These are phyloP conservation scores for Erythrobasidium yunnanense DNA, from an alignment of 768 basidiomycete genomes.

Conservation along the genomic window DNA sequence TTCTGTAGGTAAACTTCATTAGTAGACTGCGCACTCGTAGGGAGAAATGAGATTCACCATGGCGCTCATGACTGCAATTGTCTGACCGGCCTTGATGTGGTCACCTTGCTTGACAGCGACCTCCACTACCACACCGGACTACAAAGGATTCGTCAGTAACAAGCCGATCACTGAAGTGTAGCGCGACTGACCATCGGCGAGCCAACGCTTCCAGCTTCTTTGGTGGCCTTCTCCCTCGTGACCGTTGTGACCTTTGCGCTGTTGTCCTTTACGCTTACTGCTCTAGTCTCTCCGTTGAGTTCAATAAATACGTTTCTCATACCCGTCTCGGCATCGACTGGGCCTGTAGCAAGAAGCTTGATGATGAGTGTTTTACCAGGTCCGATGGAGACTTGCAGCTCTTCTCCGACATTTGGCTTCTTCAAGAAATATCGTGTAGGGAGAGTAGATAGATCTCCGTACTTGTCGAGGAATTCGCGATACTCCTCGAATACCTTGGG, in stretches of 20 bases:
- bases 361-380: slow-evolving; percentile 94
- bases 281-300: slow-evolving; percentile 60
- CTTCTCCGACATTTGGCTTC: slow-evolving; percentile 80
- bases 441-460: slow-evolving; percentile 58
- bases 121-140: slow-evolving; percentile 80
- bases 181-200: slow-evolving; percentile 37
- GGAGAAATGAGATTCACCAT: slow-evolving; percentile 61
- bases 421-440: slow-evolving; percentile 96
- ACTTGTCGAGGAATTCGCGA: slow-evolving; percentile 86
- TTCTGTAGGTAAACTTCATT: slow-evolving; percentile 91
- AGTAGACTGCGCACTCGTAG: slow-evolving; percentile 41
- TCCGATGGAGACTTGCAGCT: slow-evolving; percentile 55
- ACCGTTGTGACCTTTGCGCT: slow-evolving; percentile 93
- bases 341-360: slow-evolving; percentile 86
- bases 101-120: slow-evolving; percentile 95
- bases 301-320: slow-evolving; percentile 98
- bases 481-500: slow-evolving; percentile 79
- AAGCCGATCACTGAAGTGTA: neutral
- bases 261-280: slow-evolving; percentile 89
- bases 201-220: slow-evolving; percentile 95
- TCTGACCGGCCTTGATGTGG: slow-evolving; percentile 96
- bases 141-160: slow-evolving; percentile 27
- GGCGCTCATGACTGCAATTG: slow-evolving; percentile 83
- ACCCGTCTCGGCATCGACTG: slow-evolving; percentile 79
- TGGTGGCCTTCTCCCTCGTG: slow-evolving; percentile 80